Conservation (phyloP, 1,284 basidiomycete genomes). For the Dichomitus squalens region DNA sequence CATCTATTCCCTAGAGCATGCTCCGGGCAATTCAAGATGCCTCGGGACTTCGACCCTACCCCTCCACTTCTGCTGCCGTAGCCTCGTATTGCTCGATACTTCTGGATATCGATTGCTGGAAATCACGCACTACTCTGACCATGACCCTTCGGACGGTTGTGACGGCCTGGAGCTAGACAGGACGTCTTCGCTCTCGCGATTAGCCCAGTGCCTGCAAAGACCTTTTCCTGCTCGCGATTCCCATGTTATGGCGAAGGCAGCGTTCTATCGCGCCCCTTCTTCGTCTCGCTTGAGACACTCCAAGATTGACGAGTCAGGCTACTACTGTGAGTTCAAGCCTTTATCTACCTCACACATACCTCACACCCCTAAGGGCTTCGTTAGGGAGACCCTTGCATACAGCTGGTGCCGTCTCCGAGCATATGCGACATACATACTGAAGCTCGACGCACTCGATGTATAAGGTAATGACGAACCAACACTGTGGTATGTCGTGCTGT, state of each 20-base stretch:
- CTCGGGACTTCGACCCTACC: too few relatives aligned
- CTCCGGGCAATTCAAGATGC: not conserved
- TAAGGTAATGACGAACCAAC: not conserved
- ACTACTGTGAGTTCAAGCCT: not conserved
- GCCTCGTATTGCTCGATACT: not conserved
- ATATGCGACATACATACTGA: not conserved
- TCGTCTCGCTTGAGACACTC: not conserved
- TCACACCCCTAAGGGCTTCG: not conserved
- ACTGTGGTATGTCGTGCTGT: not conserved
- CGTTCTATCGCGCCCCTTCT: not conserved
- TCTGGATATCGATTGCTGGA: not conserved
- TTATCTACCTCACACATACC: not conserved
- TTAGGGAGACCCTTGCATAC: not conserved
- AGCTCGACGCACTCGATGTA: not conserved
- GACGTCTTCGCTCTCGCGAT: not conserved
- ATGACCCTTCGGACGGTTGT: not conserved
- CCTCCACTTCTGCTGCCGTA: not conserved
- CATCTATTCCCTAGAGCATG: too few relatives aligned
- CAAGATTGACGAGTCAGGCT: not conserved
- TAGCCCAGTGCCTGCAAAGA: not conserved
- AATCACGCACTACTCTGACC: not conserved
- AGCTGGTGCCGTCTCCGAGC: not conserved
- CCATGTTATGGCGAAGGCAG: not conserved
- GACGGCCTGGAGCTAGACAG: not conserved
- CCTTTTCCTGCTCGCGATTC: not conserved